These are phyloP conservation scores for Trichoderma virens DNA, from an alignment of 495 filamentous ascomycete genomes.

Conservation along the genomic window DNA sequence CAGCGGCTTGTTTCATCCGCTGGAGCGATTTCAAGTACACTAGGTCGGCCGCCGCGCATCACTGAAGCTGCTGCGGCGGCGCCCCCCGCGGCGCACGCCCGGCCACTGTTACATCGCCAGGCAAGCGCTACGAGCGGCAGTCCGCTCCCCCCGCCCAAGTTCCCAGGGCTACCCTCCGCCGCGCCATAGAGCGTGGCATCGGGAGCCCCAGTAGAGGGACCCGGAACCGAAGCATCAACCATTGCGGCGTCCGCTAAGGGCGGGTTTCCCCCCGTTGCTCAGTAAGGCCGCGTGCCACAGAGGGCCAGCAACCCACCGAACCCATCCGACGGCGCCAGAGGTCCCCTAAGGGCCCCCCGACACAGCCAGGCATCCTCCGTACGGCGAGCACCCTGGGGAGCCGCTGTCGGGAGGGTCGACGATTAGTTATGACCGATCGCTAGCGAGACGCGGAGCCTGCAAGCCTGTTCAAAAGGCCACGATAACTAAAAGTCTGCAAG, in stretches of 20 bases:
- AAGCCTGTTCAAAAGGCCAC: neutral
- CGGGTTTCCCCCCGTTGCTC: too few species aligned
- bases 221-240: too few species aligned
- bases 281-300: too few species aligned
- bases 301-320: conserved; percentile 46
- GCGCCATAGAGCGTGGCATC: too few species aligned
- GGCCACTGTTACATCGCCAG: too few species aligned
- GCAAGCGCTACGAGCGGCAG: neutral
- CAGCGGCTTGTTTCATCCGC: too few species aligned
- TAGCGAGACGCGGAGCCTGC: neutral
- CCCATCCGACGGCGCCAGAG: conserved; percentile 22
- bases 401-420: conserved; percentile 13
- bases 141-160: conserved; percentile 19
- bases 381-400: conserved; percentile 5
- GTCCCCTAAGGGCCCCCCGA: neutral
- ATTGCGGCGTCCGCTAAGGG: too few species aligned
- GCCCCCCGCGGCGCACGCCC: too few species aligned
- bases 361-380: neutral
- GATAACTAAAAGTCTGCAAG: neutral
- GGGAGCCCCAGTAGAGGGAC: too few species aligned
- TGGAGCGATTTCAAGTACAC: conserved; percentile 7
- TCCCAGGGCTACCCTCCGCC: conserved; percentile 24
- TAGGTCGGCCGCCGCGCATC: too few species aligned
- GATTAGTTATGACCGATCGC: conserved; percentile 5
- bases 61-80: too few species aligned